Evolutionary conservation across 1,139 yeast species (phyloP).

Genomic region (Taiozyma sp.): DNA sequence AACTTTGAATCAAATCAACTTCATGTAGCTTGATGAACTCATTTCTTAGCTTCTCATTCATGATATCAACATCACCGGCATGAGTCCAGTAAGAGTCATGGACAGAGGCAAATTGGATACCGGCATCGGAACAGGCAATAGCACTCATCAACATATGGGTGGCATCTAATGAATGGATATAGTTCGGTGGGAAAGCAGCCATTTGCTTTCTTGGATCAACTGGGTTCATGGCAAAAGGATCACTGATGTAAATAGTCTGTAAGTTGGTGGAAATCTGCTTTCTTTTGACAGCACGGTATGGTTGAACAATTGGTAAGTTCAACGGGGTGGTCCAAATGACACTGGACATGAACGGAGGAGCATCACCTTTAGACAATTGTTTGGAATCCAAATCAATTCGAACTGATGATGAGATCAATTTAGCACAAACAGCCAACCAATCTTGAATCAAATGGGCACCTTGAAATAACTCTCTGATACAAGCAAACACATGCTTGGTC

Average conservation of each 20-base stretch:
- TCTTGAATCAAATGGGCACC: constrained; percentile 96
- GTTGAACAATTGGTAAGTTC: constrained; percentile 93
- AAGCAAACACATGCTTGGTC: constrained; percentile 72
- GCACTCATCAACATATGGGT: constrained; percentile 95
- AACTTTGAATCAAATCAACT: constrained; percentile 60
- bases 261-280: constrained; percentile 69
- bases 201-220: constrained; percentile 88
- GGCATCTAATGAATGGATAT: constrained; percentile 92
- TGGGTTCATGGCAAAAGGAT: constrained; percentile 76
- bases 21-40: constrained; percentile 77
- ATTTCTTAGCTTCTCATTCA: constrained; percentile 72
- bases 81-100: constrained; percentile 99
- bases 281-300: constrained; percentile 68
- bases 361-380: constrained; percentile 29
- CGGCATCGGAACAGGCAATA: constrained; percentile 60
- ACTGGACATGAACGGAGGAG: constrained; percentile 68
- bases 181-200: constrained; percentile 95
- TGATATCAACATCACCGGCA: constrained; percentile 70
- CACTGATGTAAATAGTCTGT: constrained; percentile 76
- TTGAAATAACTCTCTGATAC: constrained; percentile 78
- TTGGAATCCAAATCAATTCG: constrained; percentile 49
- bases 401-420: constrained; percentile 72
- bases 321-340: constrained; percentile 98
- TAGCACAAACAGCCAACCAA: constrained; percentile 90
- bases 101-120: constrained; percentile 86